Percentiles rank a stretch among this genome's conserved stretches.
Conservation (phyloP, 2,329 filamentous ascomycete species). For the Fusarium sp. region DNA sequence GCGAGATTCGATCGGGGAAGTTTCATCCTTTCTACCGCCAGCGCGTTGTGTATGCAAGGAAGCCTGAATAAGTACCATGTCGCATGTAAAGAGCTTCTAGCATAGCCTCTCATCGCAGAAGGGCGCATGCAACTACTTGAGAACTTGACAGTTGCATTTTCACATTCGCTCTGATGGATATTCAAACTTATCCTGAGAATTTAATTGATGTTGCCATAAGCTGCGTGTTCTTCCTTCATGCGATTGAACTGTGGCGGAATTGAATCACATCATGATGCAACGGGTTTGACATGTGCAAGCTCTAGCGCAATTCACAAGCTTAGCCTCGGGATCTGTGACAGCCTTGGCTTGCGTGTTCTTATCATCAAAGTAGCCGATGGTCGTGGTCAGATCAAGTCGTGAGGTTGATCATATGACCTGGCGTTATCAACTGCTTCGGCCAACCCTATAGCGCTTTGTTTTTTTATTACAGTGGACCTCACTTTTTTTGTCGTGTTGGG, state of each 20-base stretch:
- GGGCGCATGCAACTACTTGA: too few relatives aligned
- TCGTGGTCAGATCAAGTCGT: background rate
- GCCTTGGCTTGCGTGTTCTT: background rate
- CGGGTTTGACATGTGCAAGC: background rate
- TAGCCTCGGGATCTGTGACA: slow-evolving; percentile 4
- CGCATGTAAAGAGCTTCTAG: too few relatives aligned
- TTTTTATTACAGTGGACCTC: background rate
- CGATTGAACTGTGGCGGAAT: too few relatives aligned
- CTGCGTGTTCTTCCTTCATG: too few relatives aligned
- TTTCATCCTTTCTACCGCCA: slow-evolving; percentile 46
- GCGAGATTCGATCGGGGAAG: slow-evolving; percentile 45
- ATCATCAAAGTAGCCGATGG: background rate
- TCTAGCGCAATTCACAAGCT: background rate
- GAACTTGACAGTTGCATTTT: too few relatives aligned
- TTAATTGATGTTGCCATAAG: too few relatives aligned
- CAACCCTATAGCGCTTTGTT: background rate
- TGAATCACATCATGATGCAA: background rate
- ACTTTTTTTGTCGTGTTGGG: background rate
- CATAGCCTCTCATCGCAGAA: too few relatives aligned
- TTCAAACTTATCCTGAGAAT: too few relatives aligned
- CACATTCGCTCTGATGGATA: too few relatives aligned
- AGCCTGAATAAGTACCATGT: slow-evolving; percentile 7
- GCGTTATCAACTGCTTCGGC: background rate
- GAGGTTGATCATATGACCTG: background rate
- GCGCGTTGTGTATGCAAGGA: slow-evolving; percentile 42